phyloP scores from a whole-genome alignment of 768 basidiomycete species.

The Asterophora lycoperdoides region DNA sequence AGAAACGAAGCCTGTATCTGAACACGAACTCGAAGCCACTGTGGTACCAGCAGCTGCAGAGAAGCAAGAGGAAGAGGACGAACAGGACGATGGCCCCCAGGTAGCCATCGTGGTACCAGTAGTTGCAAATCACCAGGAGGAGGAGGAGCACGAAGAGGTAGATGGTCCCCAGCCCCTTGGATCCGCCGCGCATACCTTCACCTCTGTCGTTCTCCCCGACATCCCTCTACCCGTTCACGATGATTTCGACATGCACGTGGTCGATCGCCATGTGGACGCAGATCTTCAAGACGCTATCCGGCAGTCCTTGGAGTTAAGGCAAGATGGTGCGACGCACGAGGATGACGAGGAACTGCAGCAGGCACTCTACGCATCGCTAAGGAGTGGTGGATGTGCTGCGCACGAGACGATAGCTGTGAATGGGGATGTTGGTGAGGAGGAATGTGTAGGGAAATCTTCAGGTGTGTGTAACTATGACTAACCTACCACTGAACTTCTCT shows the following conservation, averaged over 20 bases:
- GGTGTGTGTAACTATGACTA: too few species aligned
- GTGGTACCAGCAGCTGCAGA: neutral
- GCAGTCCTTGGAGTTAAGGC: neutral
- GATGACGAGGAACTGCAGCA: neutral
- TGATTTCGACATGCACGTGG: neutral
- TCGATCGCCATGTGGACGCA: neutral
- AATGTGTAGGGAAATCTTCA: neutral
- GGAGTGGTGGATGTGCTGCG: neutral
- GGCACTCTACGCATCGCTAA: neutral
- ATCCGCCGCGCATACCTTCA: too few species aligned
- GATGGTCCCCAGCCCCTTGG: neutral
- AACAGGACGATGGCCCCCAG: neutral
- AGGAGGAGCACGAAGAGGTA: too few species aligned
- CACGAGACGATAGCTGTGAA: neutral
- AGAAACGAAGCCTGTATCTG: neutral
- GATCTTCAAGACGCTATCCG: neutral
- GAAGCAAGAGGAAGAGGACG: too few species aligned
- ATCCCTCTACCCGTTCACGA: neutral
- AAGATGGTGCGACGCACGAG: neutral
- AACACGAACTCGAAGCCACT: neutral
- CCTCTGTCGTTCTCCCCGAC: neutral
- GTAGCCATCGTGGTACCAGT: neutral
- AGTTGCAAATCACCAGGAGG: too few species aligned
- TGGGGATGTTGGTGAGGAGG: neutral
- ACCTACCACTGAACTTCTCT: too few species aligned